These are phyloP conservation scores for Suhomyces atakaporum DNA, from an alignment of 1,139 yeast species.

Conservation along the genomic window DNA sequence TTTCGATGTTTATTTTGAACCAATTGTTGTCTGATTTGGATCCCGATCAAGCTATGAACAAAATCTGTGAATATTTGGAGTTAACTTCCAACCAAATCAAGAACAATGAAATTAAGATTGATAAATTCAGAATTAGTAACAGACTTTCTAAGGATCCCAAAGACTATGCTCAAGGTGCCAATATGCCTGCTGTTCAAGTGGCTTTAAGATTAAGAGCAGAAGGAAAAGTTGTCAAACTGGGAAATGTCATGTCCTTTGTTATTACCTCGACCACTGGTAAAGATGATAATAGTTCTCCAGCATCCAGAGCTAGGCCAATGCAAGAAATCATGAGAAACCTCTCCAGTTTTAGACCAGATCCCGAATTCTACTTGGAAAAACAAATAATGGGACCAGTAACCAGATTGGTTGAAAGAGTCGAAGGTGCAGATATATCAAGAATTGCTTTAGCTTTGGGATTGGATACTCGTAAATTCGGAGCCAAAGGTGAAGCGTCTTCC, in stretches of 20 bases:
- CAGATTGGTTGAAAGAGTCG: conserved; percentile 80
- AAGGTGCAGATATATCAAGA: conserved; percentile 81
- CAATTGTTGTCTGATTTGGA: conserved; percentile 73
- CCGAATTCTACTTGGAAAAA: conserved; percentile 76
- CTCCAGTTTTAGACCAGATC: conserved; percentile 64
- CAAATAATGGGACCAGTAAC: conserved; percentile 92
- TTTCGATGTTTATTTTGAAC: conserved; percentile 73
- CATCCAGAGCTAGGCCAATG: conserved; percentile 79
- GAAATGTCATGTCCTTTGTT: conserved; percentile 86
- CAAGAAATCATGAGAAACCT: conserved; percentile 63
- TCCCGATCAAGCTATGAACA: conserved; percentile 74
- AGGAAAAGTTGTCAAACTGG: conserved; percentile 86
- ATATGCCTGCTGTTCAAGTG: conserved; percentile 92
- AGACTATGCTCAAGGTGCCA: conserved; percentile 73
- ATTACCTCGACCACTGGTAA: conserved; percentile 52
- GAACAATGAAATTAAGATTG: conserved; percentile 60
- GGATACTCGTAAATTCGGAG: conserved; percentile 65
- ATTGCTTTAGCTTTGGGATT: conserved; percentile 78
- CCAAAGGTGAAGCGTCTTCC: conserved; percentile 49
- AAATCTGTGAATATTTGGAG: conserved; percentile 73
- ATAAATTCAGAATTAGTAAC: conserved; percentile 73
- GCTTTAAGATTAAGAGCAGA: conserved; percentile 76
- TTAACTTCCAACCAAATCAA: conserved; percentile 60
- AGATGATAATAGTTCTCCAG: conserved; percentile 47
- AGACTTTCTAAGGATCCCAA: conserved; percentile 73